Conservation (phyloP, 495 filamentous ascomycete genomes). For the Penicillium tannophilum region DNA sequence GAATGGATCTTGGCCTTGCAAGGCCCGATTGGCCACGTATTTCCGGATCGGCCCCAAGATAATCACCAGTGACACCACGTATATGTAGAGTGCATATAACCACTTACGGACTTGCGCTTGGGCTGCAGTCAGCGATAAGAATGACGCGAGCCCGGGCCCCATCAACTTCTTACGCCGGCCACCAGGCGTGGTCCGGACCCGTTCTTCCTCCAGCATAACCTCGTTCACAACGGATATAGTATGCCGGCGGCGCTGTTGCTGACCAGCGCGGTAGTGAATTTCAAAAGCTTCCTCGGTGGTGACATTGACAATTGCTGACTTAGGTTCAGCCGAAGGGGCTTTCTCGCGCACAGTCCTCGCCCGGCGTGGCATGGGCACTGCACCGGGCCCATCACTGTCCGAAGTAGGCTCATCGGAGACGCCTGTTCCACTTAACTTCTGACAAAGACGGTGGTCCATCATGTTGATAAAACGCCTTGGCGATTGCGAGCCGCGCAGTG, state of each 20-base stretch:
- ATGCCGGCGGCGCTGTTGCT: slow-evolving; percentile 54
- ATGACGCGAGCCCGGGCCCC: slow-evolving; percentile 67
- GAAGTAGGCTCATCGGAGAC: slow-evolving; percentile 38
- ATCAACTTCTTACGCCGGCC: slow-evolving; percentile 68
- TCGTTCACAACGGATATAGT: slow-evolving; percentile 51
- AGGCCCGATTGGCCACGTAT: slow-evolving; percentile 65
- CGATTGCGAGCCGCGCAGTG: slow-evolving; percentile 46
- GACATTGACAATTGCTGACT: slow-evolving; percentile 26
- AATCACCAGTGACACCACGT: slow-evolving; percentile 61
- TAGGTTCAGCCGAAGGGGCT: slow-evolving; percentile 20
- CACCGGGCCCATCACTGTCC: slow-evolving; percentile 46
- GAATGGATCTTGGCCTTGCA: slow-evolving; percentile 76
- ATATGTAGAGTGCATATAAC: slow-evolving; percentile 80
- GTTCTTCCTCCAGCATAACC: slow-evolving; percentile 33
- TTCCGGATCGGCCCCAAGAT: slow-evolving; percentile 71
- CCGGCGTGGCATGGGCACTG: slow-evolving; percentile 29
- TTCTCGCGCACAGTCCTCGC: slow-evolving; percentile 31
- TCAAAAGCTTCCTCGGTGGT: slow-evolving; percentile 29
- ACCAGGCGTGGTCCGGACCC: slow-evolving; percentile 57
- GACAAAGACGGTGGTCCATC: slow-evolving; percentile 51
- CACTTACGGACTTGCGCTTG: slow-evolving; percentile 79
- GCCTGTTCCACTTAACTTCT: slow-evolving; percentile 41
- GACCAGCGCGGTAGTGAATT: slow-evolving; percentile 14
- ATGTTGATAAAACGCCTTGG: slow-evolving; percentile 52
- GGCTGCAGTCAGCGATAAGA: slow-evolving; percentile 75